Conservation (phyloP, 2,329 filamentous ascomycete genomes). For the Ophiosphaerella korrae region DNA sequence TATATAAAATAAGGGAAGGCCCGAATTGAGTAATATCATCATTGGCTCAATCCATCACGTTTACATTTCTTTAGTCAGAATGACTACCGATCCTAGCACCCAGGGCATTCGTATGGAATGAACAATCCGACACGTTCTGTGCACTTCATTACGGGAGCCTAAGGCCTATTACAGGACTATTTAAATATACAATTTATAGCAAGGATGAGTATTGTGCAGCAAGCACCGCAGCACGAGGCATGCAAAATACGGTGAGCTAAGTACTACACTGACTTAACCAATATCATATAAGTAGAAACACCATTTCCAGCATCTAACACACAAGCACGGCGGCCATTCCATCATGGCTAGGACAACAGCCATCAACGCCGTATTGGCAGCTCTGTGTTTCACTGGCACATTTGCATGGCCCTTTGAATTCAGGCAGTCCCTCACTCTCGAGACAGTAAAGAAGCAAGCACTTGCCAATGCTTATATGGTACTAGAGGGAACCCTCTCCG, state of each 20-base stretch:
- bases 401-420: slow-evolving; percentile 25
- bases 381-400: slow-evolving; percentile 23
- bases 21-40: not conserved
- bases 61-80: not conserved
- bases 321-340: not conserved
- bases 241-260: not conserved
- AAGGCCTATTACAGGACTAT: not conserved
- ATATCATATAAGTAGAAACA: not conserved
- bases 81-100: not conserved
- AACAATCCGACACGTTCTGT: not conserved
- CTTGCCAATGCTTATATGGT: slow-evolving; percentile 34
- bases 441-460: slow-evolving; percentile 33
- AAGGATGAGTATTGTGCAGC: not conserved
- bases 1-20: not conserved
- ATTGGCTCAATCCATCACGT: not conserved
- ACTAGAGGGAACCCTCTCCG: slow-evolving; percentile 33
- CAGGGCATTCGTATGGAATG: not conserved
- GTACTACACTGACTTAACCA: not conserved
- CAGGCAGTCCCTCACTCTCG: slow-evolving; percentile 29
- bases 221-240: not conserved
- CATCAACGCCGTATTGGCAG: slow-evolving; percentile 28
- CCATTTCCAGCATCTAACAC: not conserved
- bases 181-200: not conserved
- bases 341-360: slow-evolving; percentile 28
- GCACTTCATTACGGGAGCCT: not conserved